Base-by-base conservation (phyloP, 768 basidiomycete species). In the Trametes coccinea region DNA sequence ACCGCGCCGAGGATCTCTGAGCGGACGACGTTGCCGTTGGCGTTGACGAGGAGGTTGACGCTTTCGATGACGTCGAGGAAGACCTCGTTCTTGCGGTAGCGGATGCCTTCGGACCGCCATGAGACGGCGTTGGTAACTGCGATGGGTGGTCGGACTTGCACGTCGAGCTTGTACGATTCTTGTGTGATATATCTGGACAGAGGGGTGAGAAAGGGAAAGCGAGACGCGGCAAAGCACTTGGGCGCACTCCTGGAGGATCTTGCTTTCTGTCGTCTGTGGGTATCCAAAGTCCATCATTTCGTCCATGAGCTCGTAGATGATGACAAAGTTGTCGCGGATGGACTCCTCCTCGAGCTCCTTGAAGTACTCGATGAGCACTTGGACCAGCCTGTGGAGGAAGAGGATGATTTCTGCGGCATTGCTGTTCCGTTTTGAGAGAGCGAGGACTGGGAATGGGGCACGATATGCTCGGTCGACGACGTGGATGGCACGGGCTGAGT, bases 201-300 rank as follows among this genome's bases (percentile, higher is more conserved):
- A 10, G 17, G 34, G 30, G 13, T 52, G 27, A 45, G 51, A 22
- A 22, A 46, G 45, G 13, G 34, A 40, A 45, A 13, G 17, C 13
- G 49, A 47, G 46, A 48, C 41, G 2, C 17, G 13, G 29, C 47
- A 33, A 43, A 29, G 44, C 29, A 11, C 52, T 31, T 2, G 6
- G 53, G 78, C 87, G 69, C 64, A 93, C 89, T 98, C 96, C 77
- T 98, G 96, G 53, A 98, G 76, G 68, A 98, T 99, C 82, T 99
- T 98, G 82, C 92, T 94, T 79, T 99, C 97, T 14, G 97, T 98
- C 44, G 96, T 99, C 75, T 98, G 97, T 0, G 97, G 96, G 73
- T 90, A 98, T 7, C 97, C 97, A 76, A 97, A 99, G 79, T 99
- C 97, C 95, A 98, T 98, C 93, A 98, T 98, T 80, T 99, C 97